A percentile compares a stretch with the other conserved stretches of the same genome.
Conservation (phyloP, 2,329 filamentous ascomycete species). For the Neopestalotiopsis sp. region DNA sequence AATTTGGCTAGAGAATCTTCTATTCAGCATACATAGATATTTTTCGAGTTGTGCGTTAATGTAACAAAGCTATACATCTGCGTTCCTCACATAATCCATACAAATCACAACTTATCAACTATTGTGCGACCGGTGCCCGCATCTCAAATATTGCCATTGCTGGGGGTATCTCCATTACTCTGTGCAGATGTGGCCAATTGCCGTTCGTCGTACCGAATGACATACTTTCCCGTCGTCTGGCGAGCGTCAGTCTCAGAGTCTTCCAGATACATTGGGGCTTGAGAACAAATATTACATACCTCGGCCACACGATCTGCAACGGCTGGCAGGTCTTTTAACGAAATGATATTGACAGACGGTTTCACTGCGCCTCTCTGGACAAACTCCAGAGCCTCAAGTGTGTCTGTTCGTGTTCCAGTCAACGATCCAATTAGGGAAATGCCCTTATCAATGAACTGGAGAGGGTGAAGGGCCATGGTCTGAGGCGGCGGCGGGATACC, state of each 20-base stretch:
- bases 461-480: constrained; percentile 39
- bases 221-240: constrained; percentile 10
- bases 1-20: too few species aligned
- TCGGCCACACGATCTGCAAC: neutral
- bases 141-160: too few species aligned
- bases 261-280: neutral
- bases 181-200: neutral
- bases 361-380: constrained; percentile 37
- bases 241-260: neutral
- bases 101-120: too few species aligned
- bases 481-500: constrained; percentile 38
- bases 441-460: constrained; percentile 41
- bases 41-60: too few species aligned
- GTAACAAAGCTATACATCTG: too few species aligned
- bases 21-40: too few species aligned
- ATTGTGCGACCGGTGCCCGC: too few species aligned
- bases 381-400: constrained; percentile 47
- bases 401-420: constrained; percentile 44
- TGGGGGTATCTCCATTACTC: too few species aligned
- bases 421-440: constrained; percentile 40
- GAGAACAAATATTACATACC: neutral
- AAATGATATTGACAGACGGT: constrained; percentile 23
- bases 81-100: too few species aligned
- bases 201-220: neutral
- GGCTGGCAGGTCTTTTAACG: neutral